phyloP scores from a whole-genome alignment of 257 asterid genomes.

The Echites panduratus region DNA sequence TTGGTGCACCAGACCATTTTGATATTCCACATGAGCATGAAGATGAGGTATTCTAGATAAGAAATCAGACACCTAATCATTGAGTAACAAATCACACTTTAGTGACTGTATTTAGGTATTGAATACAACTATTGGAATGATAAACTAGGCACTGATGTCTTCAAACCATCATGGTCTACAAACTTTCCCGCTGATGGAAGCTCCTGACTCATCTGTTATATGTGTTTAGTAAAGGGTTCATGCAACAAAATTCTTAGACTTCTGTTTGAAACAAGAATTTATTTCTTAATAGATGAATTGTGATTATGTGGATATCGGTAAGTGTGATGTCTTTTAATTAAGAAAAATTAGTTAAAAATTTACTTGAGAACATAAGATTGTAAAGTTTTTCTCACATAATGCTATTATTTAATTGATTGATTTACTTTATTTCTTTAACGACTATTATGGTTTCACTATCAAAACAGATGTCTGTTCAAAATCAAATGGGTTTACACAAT shows the following conservation, averaged over 20 bases:
- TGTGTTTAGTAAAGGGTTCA: not conserved
- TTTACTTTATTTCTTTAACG: too few species aligned
- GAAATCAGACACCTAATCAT: not conserved
- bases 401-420: too few species aligned
- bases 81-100: not conserved
- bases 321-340: not conserved
- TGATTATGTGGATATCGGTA: not conserved
- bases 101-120: not conserved
- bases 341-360: not conserved
- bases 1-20: too few species aligned
- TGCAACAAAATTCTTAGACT: not conserved
- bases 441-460: too few species aligned
- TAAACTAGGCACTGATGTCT: not conserved
- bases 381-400: too few species aligned
- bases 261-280: not conserved
- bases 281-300: not conserved
- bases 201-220: not conserved
- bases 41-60: not conserved
- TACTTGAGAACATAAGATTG: not conserved
- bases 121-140: not conserved
- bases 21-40: not conserved
- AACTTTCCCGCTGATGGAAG: not conserved
- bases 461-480: too few species aligned
- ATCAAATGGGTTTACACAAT: too few species aligned
- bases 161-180: not conserved